Conservation (phyloP, 73 alveolate genomes). For the Paraurostyla sp. region DNA sequence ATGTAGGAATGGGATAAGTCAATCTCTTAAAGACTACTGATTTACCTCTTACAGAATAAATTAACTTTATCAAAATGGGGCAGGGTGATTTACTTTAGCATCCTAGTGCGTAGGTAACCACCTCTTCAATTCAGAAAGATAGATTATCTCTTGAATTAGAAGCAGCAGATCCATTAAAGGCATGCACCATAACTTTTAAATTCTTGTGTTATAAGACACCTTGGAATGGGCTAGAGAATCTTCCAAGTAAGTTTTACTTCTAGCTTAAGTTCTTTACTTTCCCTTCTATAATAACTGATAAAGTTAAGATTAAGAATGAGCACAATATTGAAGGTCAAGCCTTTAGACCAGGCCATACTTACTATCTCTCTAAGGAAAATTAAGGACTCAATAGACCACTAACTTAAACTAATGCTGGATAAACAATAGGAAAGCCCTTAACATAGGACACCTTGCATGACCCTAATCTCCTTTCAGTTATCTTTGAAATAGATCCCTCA, state of each 20-base stretch:
- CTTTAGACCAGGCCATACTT: conserved; percentile 18
- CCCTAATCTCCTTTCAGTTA: conserved; percentile 26
- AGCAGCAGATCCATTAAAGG: conserved; percentile 23
- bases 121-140: not conserved
- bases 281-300: conserved; percentile 13
- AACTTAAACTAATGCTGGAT: not conserved
- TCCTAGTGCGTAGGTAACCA: conserved; percentile 18
- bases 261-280: conserved; percentile 64
- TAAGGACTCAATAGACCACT: not conserved
- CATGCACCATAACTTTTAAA: conserved; percentile 29
- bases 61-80: conserved; percentile 38
- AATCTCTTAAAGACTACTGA: conserved; percentile 59
- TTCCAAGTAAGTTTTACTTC: conserved; percentile 42
- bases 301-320: not conserved
- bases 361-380: conserved; percentile 5
- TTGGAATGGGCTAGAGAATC: not conserved
- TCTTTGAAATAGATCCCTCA: conserved; percentile 56
- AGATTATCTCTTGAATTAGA: conserved; percentile 9
- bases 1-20: conserved; percentile 49
- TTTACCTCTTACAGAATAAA: conserved; percentile 29
- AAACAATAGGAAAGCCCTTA: not conserved
- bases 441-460: conserved; percentile 10
- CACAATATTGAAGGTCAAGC: not conserved
- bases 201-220: conserved; percentile 62
- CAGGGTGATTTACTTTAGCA: conserved; percentile 31